These are phyloP conservation scores for Rhexocercosporidium sp. DNA, from an alignment of 2,329 filamentous ascomycete genomes.

Conservation along the genomic window DNA sequence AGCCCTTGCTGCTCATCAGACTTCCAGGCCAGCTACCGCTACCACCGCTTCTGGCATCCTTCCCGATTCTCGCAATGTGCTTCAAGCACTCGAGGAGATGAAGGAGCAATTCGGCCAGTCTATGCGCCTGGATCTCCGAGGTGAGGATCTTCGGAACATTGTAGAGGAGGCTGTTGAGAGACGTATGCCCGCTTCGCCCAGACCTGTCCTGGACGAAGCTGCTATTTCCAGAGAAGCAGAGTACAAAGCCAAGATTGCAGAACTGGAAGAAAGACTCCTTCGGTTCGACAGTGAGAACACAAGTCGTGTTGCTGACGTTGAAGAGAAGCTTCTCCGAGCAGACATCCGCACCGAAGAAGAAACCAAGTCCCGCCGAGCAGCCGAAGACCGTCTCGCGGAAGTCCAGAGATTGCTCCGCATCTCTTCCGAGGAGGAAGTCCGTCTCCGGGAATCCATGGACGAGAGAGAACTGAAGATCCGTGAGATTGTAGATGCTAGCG, in stretches of 20 bases:
- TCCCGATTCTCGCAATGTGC: constrained; percentile 52
- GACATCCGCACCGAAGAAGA: constrained; percentile 67
- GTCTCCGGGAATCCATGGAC: constrained; percentile 69
- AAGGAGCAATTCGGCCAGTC: constrained; percentile 57
- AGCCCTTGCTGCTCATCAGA: constrained; percentile 66
- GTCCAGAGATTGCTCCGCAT: constrained; percentile 72
- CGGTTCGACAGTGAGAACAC: constrained; percentile 54
- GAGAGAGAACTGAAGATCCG: constrained; percentile 71
- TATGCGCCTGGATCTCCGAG: constrained; percentile 51
- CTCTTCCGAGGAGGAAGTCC: constrained; percentile 74
- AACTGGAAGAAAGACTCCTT: constrained; percentile 67
- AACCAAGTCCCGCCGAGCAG: constrained; percentile 64
- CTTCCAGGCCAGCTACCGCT: constrained; percentile 43
- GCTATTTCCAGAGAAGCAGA: constrained; percentile 31
- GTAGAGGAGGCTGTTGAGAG: constrained; percentile 67
- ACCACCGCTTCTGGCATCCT: constrained; percentile 30
- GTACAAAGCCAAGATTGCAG: constrained; percentile 50
- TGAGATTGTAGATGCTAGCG: constrained; percentile 71
- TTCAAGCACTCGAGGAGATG: constrained; percentile 71
- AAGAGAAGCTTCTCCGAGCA: constrained; percentile 68
- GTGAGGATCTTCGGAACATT: constrained; percentile 63
- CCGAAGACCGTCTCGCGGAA: constrained; percentile 75
- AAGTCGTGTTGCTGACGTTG: constrained; percentile 63
- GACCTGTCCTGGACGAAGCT: constrained; percentile 50
- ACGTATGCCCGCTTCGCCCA: constrained; percentile 57